These are phyloP conservation scores for Pseudogymnoascus sp. DNA, from an alignment of 2,329 filamentous ascomycete genomes.

Conservation along the genomic window DNA sequence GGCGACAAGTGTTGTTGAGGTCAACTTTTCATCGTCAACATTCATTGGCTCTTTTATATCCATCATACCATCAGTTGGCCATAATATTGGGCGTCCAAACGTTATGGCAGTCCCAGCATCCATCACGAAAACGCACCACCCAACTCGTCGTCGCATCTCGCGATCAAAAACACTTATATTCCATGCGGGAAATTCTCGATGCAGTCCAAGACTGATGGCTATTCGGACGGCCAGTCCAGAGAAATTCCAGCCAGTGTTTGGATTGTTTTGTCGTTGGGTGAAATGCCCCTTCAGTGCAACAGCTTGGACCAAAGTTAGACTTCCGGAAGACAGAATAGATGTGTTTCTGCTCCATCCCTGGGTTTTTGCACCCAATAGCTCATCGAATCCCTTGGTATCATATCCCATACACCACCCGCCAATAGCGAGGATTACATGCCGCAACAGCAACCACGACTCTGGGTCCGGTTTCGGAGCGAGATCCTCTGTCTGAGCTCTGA, in stretches of 20 bases:
- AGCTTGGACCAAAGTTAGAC: constrained; percentile 27
- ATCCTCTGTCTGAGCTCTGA: constrained; percentile 32
- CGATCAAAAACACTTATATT: constrained; percentile 27
- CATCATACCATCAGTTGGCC: constrained; percentile 24
- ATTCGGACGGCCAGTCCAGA: constrained; percentile 39
- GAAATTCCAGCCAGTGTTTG: constrained; percentile 41
- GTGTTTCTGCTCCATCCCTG: constrained; percentile 24
- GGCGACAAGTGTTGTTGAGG: neutral
- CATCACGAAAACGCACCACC: constrained; percentile 36
- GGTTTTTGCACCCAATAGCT: constrained; percentile 26
- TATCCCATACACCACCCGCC: constrained; percentile 29
- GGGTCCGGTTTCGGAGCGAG: constrained; percentile 25
- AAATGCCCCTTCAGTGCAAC: constrained; percentile 31
- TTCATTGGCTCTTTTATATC: constrained; percentile 29
- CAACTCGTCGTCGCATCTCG: constrained; percentile 32
- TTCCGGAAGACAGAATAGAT: constrained; percentile 28
- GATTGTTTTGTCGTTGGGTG: constrained; percentile 39
- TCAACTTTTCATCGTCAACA: constrained; percentile 23
- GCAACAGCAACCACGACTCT: constrained; percentile 28
- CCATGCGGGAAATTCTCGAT: constrained; percentile 33
- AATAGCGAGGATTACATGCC: constrained; percentile 30
- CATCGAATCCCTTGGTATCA: constrained; percentile 22
- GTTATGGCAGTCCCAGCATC: constrained; percentile 38
- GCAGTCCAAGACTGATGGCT: constrained; percentile 38
- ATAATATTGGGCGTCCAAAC: constrained; percentile 30